phyloP scores from a whole-genome alignment of 164 flowering plant species.

The Magnolia officinalis region DNA sequence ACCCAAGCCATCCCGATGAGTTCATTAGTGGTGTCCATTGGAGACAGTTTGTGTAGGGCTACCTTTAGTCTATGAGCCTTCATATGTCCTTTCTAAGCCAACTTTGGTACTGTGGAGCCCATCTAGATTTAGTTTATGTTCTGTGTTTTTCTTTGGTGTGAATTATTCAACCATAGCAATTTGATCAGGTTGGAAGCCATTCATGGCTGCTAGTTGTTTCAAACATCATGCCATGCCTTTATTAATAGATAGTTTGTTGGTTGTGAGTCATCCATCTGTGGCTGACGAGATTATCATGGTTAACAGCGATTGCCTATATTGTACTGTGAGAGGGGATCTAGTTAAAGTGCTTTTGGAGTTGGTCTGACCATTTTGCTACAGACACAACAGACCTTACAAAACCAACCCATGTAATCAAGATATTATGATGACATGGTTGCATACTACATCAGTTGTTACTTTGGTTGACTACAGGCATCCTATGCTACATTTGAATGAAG shows the following conservation, averaged over 20 bases:
- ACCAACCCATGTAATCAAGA: conserved; percentile 95
- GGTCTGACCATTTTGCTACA: conserved; percentile 84
- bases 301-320: conserved; percentile 89
- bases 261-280: conserved; percentile 73
- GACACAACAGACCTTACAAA: conserved; percentile 99
- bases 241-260: conserved; percentile 80
- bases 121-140: no score
- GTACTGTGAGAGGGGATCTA: conserved; percentile 92
- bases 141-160: no score
- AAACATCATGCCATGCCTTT: no score
- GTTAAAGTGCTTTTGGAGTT: conserved; percentile 84
- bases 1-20: no score
- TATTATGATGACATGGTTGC: conserved; percentile 89
- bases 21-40: no score
- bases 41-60: no score
- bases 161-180: no score
- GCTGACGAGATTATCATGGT: conserved; percentile 86
- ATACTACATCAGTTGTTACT: conserved; percentile 82
- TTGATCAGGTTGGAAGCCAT: no score
- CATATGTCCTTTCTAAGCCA: no score
- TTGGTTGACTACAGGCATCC: conserved; percentile 91
- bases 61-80: no score
- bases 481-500: conserved; percentile 76
- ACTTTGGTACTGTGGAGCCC: no score
- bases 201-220: no score